Percentiles rank a stretch among this genome's conserved stretches.
Conservation (phyloP, 352 stramenopile species). For the Globisporangium parvum region DNA sequence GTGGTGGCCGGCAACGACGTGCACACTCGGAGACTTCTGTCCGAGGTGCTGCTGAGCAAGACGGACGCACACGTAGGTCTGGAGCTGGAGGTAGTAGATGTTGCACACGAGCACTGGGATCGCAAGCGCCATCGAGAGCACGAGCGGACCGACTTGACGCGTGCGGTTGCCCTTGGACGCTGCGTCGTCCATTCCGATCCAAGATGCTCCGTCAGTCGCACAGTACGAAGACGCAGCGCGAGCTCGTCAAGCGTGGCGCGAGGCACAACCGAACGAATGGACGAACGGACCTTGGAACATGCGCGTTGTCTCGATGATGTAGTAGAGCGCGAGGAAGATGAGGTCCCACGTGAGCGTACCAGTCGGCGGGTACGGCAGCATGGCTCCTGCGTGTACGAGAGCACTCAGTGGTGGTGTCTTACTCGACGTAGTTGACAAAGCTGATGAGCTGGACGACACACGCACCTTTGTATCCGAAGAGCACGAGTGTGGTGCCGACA, state of each 20-base stretch:
- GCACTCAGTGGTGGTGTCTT: neutral
- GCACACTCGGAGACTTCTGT: too few relatives aligned
- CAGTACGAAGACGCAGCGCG: too few relatives aligned
- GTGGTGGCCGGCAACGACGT: too few relatives aligned
- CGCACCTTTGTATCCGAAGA: conserved; percentile 75
- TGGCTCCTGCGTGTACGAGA: conserved; percentile 20
- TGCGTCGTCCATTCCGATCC: conserved; percentile 6
- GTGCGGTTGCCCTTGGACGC: conserved; percentile 83
- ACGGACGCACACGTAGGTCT: conserved; percentile 59
- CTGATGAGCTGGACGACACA: conserved; percentile 3
- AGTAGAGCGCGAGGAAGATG: conserved; percentile 56
- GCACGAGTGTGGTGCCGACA: conserved; percentile 28
- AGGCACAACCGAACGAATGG: neutral
- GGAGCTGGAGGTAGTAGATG: conserved; percentile 66
- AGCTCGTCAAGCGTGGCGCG: neutral
- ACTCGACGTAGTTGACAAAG: neutral
- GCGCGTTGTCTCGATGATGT: conserved; percentile 43
- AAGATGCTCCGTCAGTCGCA: too few relatives aligned
- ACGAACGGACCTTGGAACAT: conserved; percentile 53
- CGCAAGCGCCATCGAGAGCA: conserved; percentile 47
- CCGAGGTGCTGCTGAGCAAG: too few relatives aligned
- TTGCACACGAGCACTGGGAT: conserved; percentile 54
- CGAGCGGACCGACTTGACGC: conserved; percentile 46
- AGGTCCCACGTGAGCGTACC: conserved; percentile 54
- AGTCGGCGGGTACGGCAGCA: conserved; percentile 43